Evolutionary conservation across 345 rosid species (phyloP).

Genomic region (Citrus trifoliata): DNA sequence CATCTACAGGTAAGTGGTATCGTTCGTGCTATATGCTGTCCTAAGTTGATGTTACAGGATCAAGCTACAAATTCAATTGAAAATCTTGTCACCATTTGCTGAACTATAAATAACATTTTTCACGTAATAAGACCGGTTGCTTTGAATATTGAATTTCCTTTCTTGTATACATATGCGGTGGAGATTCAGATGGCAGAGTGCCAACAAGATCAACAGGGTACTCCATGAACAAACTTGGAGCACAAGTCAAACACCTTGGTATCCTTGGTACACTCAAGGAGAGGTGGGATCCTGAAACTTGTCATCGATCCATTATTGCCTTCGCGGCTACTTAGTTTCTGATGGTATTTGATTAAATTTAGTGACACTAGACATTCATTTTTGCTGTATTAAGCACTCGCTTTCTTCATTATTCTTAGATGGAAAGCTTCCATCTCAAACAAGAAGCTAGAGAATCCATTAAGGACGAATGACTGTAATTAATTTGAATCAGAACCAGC

Average conservation of each 20-base stretch:
- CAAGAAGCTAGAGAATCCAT: not conserved
- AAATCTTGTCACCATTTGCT: not conserved
- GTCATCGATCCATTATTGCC: not conserved
- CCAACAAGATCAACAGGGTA: constrained; percentile 5
- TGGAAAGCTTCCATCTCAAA: constrained; percentile 12
- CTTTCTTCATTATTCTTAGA: constrained; percentile 5
- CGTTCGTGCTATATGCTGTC: not conserved
- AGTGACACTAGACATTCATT: not conserved
- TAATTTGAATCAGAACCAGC: not conserved
- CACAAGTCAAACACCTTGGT: not conserved
- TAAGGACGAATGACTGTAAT: not conserved
- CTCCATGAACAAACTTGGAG: constrained; percentile 6
- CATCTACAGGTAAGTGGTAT: not conserved
- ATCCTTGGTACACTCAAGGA: not conserved
- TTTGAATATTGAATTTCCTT: not conserved
- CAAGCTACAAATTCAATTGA: too few species aligned
- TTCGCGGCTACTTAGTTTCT: not conserved
- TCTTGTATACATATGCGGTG: not conserved
- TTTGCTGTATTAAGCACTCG: not conserved
- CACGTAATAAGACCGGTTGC: not conserved
- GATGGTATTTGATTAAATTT: not conserved
- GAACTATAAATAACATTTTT: not conserved
- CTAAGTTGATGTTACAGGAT: too few species aligned
- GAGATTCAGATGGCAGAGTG: constrained; percentile 2
- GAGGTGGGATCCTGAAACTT: not conserved